These are phyloP conservation scores for Pseudomassariella vexata DNA, from an alignment of 2,329 filamentous ascomycete species.

Conservation along the genomic window DNA sequence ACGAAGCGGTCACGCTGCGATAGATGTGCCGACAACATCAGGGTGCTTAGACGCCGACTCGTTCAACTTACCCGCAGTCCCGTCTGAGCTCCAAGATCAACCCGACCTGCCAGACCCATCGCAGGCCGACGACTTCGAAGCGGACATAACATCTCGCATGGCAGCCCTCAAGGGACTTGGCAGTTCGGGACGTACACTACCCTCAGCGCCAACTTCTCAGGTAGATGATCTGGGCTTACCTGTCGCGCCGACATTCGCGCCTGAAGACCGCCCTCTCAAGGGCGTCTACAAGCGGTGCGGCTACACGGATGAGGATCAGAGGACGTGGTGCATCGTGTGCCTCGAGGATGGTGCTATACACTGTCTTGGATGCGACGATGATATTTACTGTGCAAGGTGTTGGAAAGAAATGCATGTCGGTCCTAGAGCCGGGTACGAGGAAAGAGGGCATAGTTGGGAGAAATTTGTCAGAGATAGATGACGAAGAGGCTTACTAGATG, in stretches of 20 bases:
- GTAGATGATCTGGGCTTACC: constrained; percentile 36
- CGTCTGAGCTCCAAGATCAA: constrained; percentile 34
- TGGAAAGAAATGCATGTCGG: constrained; percentile 78
- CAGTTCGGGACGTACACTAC: constrained; percentile 12
- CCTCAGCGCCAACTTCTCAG: constrained; percentile 22
- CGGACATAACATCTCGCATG: constrained; percentile 45
- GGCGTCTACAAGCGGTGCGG: constrained; percentile 32
- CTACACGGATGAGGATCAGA: constrained; percentile 65
- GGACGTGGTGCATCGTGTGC: constrained; percentile 78
- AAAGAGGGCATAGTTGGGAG: constrained; percentile 62
- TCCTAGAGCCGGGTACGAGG: constrained; percentile 63
- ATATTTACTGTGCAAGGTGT: constrained; percentile 72
- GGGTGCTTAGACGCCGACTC: constrained; percentile 12
- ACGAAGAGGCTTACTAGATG: too few relatives aligned
- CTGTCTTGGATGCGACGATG: constrained; percentile 65
- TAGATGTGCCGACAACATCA: not conserved
- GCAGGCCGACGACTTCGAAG: constrained; percentile 29
- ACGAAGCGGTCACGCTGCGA: too few relatives aligned
- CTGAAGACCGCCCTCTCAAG: constrained; percentile 33
- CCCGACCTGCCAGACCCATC: constrained; percentile 9
- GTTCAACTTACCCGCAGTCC: constrained; percentile 41
- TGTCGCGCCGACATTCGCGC: constrained; percentile 43
- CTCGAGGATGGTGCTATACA: constrained; percentile 69
- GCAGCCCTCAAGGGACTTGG: constrained; percentile 40
- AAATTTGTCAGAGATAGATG: constrained; percentile 40